Percentiles rank a stretch among this genome's conserved stretches.
phyloP scores from a whole-genome alignment of 441 rosid species.

The Brassica hybrid region DNA sequence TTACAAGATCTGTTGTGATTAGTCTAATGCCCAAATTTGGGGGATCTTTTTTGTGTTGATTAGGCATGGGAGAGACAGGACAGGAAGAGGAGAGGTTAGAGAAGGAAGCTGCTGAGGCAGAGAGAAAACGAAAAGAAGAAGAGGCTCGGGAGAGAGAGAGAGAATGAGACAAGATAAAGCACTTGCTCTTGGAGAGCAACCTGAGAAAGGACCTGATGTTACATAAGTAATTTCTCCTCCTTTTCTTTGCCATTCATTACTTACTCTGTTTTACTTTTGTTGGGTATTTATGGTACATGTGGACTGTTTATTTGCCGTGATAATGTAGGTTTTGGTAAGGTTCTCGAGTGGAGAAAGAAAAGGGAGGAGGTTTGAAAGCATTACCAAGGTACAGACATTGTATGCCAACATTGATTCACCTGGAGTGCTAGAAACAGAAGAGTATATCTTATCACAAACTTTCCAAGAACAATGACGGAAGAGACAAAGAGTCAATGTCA shows the following conservation, averaged over 20 bases:
- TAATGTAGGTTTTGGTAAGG: background rate
- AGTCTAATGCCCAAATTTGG: background rate
- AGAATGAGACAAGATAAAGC: conserved; percentile 87
- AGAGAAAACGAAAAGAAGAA: conserved; percentile 79
- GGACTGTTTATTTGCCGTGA: background rate
- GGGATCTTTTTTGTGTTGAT: conserved; percentile 3
- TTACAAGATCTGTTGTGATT: conserved; percentile 10
- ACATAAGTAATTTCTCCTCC: conserved; percentile 61
- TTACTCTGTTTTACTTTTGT: too few relatives aligned
- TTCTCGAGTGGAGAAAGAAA: background rate
- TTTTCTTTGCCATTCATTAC: too few relatives aligned
- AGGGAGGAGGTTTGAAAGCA: background rate
- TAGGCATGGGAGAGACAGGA: conserved; percentile 92
- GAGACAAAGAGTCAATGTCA: conserved; percentile 62
- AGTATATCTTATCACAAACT: conserved; percentile 88
- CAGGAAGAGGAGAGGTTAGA: conserved; percentile 78
- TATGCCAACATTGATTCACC: background rate
- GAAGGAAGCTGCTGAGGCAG: conserved; percentile 96
- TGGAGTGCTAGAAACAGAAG: conserved; percentile 64
- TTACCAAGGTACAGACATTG: background rate
- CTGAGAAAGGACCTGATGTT: conserved; percentile 84
- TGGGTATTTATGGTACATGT: background rate
- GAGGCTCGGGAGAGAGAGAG: conserved; percentile 69
- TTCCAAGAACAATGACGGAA: conserved; percentile 74
- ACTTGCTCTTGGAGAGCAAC: conserved; percentile 77